Base-by-base conservation (phyloP, 2,329 filamentous ascomycete genomes). In the Claviceps pazoutovae region DNA sequence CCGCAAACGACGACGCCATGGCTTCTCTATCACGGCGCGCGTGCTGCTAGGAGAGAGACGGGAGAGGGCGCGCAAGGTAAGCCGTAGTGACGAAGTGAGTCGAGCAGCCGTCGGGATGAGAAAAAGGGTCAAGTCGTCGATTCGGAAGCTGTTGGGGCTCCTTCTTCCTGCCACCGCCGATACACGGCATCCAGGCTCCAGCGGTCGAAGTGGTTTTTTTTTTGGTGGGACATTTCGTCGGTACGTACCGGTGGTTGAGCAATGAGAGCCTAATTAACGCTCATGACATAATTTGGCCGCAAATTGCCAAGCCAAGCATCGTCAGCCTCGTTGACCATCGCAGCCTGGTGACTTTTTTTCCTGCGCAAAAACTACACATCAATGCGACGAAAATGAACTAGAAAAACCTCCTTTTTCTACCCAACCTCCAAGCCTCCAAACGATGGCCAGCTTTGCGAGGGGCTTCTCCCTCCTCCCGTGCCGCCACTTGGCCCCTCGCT, bases 1-100 rank as follows among this genome's bases (percentile, higher is more conserved):
- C 71, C 64, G 76, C 74, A 63, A 86, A 71, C 61, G 82, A 84
- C 66, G 82, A 43, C 41, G 41, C 81, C 83, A 86, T 86, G 60
- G 61, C 54, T 60, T 56, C 56, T 56, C 60, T 57, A 63, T 62
- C 60, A 46, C 45, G 23, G 30, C 39, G 42, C 49, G 42, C n/a
- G 17, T 14, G 19, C 26, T 19, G 39, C 16, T 47, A 9, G 44
- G 39, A 26, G 11, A 47, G 39, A 26, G 11, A 44, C 11, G 21
- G 9, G 7, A 13, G 16, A 7, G 23, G 2, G 21, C 14, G 42
- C 14, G 7, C 4, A 45, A 23, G 21, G 19, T 16, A 5, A 16
- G 30, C 30, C 9, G 21, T 34, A 17, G 48, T 30, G 38, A 11
- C 21, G 19, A 50, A 14, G 14, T 16, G 19, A 54, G 41, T 45